These are phyloP conservation scores for Pleurotus ostreatus DNA, from an alignment of 768 basidiomycete species.

Conservation along the genomic window DNA sequence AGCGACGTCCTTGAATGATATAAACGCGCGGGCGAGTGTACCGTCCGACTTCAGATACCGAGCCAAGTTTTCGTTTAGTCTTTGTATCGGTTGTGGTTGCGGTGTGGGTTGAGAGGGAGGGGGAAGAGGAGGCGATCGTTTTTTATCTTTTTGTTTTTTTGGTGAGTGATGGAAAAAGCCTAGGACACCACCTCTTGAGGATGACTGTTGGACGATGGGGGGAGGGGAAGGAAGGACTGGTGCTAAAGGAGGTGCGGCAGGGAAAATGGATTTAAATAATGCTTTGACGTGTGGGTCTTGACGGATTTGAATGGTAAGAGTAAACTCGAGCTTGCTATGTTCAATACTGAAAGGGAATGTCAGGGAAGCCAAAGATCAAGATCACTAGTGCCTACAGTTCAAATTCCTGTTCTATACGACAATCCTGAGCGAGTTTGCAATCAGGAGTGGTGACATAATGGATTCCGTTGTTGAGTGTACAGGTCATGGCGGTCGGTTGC, in stretches of 20 bases:
- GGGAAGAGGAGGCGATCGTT: conserved; percentile 26
- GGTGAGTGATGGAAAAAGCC: conserved; percentile 75
- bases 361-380: no score
- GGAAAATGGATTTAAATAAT: conserved; percentile 64
- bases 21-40: conserved; percentile 83
- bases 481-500: conserved; percentile 71
- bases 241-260: conserved; percentile 40
- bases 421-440: conserved; percentile 51
- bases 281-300: conserved; percentile 81
- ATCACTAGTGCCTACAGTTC: conserved; percentile 60
- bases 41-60: conserved; percentile 81
- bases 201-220: conserved; percentile 36
- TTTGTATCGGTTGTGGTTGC: conserved; percentile 30
- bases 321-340: conserved; percentile 93
- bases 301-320: conserved; percentile 81
- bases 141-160: conserved; percentile 57
- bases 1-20: conserved; percentile 87
- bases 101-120: conserved; percentile 36
- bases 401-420: conserved; percentile 82
- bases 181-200: conserved; percentile 64
- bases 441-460: conserved; percentile 93
- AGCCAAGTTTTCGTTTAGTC: conserved; percentile 69
- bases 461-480: conserved; percentile 94
- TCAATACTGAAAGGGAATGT: conserved; percentile 56
- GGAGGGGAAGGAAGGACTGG: conserved; percentile 29